Evolutionary conservation across 108 stramenopile species (phyloP), one percentile per base, ranked within the genome.

Genomic region (Fragilariopsis cylindrus): DNA sequence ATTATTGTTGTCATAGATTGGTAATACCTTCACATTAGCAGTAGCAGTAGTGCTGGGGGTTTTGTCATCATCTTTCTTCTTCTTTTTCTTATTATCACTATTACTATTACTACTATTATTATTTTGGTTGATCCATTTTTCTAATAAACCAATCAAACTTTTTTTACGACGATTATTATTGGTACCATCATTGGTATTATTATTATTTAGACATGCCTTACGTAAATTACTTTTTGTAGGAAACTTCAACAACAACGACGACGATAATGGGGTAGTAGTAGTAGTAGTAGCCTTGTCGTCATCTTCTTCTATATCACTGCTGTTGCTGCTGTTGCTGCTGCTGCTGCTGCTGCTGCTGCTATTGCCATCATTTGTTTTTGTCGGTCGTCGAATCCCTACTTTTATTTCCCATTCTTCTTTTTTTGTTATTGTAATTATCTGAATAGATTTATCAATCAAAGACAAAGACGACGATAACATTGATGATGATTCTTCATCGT

Each of bases 41-140:
- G 16, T 11, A 19, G 8, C 9, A 5, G n/a, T 56, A 19, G 55
- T 5, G 7, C 19, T 56, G 5, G 55, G 3, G 7, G n/a, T 55
- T 2, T 19, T n/a, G 18, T 3, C 19, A 19, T 6, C 19, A 19
- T 19, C 21, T 21, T 3, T 60, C 21, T 16, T 16, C 5, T n/a
- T 60, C 5, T 60, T 18, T 16, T 11, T 30, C 19, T 39, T 56
- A 5, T 5, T 55, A 19, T 11, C 19, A 5, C 4, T 56, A 19
- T 11, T 56, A 4, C 19, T 56, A 19, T 9, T 55, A 5, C 3
- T 55, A 19, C 0, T 52, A 13, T 1, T 13, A 18, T 57, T n/a
- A 19, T 57, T 57, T 19, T 57, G 57, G 18, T 19, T 15, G 1
- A 57, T 57, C 57, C 57, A 57, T 18, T 57, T 57, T n/a, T 57